A percentile compares a stretch with the other conserved stretches of the same genome.
Conservation (phyloP, 2,329 filamentous ascomycete species). For the Sphaceloma murrayae region DNA sequence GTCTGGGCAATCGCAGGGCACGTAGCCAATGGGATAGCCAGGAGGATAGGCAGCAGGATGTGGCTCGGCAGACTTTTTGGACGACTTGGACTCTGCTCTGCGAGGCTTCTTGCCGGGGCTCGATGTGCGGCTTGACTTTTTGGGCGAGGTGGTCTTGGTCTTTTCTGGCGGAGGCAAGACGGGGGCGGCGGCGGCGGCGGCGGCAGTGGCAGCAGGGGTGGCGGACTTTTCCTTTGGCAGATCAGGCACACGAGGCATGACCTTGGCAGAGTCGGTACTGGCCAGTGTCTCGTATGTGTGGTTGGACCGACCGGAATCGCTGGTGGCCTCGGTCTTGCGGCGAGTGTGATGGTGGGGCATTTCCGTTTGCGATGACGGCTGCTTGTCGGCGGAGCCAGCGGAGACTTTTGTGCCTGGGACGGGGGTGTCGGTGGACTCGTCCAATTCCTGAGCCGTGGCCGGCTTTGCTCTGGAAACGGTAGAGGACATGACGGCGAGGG, state of each 20-base stretch:
- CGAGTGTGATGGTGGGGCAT: background rate
- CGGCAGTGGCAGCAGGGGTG: background rate
- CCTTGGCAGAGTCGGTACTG: conserved; percentile 10
- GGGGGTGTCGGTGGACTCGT: background rate
- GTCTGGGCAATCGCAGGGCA: background rate
- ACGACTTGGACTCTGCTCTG: conserved; percentile 10
- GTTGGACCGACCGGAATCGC: conserved; percentile 14
- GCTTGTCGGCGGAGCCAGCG: conserved; percentile 1
- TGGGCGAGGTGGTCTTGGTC: conserved; percentile 1
- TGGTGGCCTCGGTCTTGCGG: conserved; percentile 7
- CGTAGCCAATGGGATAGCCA: no score
- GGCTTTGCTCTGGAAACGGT: conserved; percentile 7
- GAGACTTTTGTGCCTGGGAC: conserved; percentile 10
- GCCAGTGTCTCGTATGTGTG: conserved; percentile 12
- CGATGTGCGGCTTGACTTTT: conserved; percentile 10
- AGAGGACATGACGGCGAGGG: conserved; percentile 1
- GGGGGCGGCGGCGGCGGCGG: background rate
- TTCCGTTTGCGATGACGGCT: background rate
- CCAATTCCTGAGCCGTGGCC: conserved; percentile 10
- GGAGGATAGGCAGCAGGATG: background rate
- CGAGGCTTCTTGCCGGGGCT: conserved; percentile 13
- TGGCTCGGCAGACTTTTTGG: conserved; percentile 5
- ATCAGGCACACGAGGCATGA: conserved; percentile 6
- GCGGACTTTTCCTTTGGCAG: conserved; percentile 5
- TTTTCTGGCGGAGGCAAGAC: background rate